Evolutionary conservation across 106 monocot species (phyloP), one percentile per base, ranked within the genome.

Genomic region (Agapanthus africanus): DNA sequence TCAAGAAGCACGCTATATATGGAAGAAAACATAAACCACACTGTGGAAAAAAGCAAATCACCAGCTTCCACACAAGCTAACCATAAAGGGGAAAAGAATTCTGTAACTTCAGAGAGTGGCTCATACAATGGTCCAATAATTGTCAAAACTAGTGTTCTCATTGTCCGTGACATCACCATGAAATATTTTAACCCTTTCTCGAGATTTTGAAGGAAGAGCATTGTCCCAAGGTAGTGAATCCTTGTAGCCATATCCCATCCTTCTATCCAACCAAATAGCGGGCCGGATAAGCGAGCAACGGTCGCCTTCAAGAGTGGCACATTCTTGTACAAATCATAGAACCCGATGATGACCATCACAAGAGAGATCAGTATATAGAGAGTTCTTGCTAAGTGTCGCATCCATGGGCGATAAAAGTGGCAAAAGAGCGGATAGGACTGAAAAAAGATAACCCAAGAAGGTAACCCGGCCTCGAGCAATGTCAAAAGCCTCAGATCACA

Each of bases 261-360:
- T 61, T 91, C 91, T 49, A 87, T 87, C 87, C 87, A 87, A 36
- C 64, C 65, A 60, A 84, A 91, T 27, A 87, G 63, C 0, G 91
- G 84, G 21, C 87, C 81, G 35, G 66, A 82, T 21, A 91, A 21
- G 41, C 73, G 74, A 56, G 90, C 70, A 38, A 79, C 72, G 25
- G 84, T 75, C 1, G 74, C 84, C 42, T 87, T 91, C 42, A 91
- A 38, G 11, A 87, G 71, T 0, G 87, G 91, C 18, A 91, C 79
- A 67, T 91, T 87, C 72, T 87, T 91, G 54, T 91, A 91, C 13
- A 91, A 44, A 73, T 91, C 91, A 64, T 87, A 91, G 74, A 91
- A 91, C 4, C 84, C 91, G 47, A 91, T 82, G 10, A 91, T 31
- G 54, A 87, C 79, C 11, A 87, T 87, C 7, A 71, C 44, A 11